Evolutionary conservation across 2,329 filamentous ascomycete genomes (phyloP).

Genomic region (Ophiostoma fasciatum): DNA sequence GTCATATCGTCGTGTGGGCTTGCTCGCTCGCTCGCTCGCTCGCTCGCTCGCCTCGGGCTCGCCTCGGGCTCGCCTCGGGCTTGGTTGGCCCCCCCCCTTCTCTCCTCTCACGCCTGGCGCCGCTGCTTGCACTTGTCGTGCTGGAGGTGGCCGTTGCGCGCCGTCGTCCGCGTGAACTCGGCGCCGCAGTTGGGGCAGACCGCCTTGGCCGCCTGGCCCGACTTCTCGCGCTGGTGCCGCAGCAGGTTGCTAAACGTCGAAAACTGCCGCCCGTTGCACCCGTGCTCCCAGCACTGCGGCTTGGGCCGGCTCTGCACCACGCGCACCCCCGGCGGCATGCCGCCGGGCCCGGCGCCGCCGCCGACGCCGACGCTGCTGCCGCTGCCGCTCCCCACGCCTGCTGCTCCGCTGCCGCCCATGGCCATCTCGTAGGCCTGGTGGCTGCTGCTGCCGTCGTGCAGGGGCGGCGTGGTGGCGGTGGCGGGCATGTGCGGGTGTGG

Average conservation of each 20-base stretch:
- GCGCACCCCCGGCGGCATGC: conserved; percentile 35
- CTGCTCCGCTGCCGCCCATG: background rate
- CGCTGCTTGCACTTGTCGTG: conserved; percentile 88
- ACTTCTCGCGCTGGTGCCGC: conserved; percentile 87
- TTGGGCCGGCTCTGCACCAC: conserved; percentile 71
- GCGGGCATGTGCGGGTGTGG: background rate
- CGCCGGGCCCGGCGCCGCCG: conserved; percentile 16
- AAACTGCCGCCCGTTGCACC: conserved; percentile 89
- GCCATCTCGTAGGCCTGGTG: background rate
- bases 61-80: background rate
- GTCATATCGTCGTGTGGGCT: too few relatives aligned
- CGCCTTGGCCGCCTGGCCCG: conserved; percentile 76
- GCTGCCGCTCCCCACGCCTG: conserved; percentile 10
- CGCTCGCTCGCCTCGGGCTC: background rate
- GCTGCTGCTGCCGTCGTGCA: background rate
- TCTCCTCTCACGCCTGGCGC: conserved; percentile 22
- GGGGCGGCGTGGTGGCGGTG: background rate
- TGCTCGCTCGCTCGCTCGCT: too few relatives aligned
- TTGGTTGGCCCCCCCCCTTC: background rate
- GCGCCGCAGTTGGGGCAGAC: conserved; percentile 83
- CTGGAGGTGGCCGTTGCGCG: conserved; percentile 68
- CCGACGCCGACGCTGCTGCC: background rate
- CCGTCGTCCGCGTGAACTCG: conserved; percentile 80
- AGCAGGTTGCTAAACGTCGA: conserved; percentile 93
- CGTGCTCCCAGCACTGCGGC: conserved; percentile 93